These are phyloP conservation scores for Strobilomyces confusus DNA, from an alignment of 768 basidiomycete species.

Conservation along the genomic window DNA sequence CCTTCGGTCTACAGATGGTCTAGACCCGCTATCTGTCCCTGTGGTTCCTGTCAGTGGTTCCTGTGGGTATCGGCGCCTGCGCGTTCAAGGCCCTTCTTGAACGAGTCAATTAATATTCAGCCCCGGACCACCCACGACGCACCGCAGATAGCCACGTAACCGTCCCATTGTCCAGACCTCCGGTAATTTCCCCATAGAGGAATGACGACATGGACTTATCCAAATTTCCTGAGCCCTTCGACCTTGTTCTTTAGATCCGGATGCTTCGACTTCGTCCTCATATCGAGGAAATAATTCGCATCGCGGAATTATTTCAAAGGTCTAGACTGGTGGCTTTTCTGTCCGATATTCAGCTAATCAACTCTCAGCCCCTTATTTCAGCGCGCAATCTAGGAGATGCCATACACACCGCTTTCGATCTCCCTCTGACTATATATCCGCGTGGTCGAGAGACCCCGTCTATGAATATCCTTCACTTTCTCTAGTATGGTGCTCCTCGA, in stretches of 20 bases:
- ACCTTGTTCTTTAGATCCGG: not conserved
- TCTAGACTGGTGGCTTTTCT: slow-evolving; percentile 5
- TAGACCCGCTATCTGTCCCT: slow-evolving; percentile 5
- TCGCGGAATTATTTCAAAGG: not conserved
- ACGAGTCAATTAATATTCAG: not conserved
- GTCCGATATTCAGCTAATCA: not conserved
- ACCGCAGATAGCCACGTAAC: slow-evolving; percentile 2
- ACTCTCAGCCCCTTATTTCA: not conserved
- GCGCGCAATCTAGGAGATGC: not conserved
- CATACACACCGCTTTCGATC: not conserved
- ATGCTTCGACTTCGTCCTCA: not conserved
- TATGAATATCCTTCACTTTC: not conserved
- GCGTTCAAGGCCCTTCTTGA: slow-evolving; percentile 6
- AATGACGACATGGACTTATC: not conserved
- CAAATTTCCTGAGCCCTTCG: too few relatives aligned
- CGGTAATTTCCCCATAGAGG: too few relatives aligned
- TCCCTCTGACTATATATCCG: slow-evolving; percentile 9
- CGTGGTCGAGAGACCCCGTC: not conserved
- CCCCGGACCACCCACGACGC: not conserved
- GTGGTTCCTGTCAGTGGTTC: not conserved
- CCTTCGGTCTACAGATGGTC: slow-evolving; percentile 3
- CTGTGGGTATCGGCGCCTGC: too few relatives aligned
- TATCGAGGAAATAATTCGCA: not conserved
- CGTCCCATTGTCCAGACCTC: slow-evolving; percentile 11
- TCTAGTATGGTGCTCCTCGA: slow-evolving; percentile 10